These are phyloP conservation scores for Alternaria sp. DNA, from an alignment of 2,329 filamentous ascomycete species.

Conservation along the genomic window DNA sequence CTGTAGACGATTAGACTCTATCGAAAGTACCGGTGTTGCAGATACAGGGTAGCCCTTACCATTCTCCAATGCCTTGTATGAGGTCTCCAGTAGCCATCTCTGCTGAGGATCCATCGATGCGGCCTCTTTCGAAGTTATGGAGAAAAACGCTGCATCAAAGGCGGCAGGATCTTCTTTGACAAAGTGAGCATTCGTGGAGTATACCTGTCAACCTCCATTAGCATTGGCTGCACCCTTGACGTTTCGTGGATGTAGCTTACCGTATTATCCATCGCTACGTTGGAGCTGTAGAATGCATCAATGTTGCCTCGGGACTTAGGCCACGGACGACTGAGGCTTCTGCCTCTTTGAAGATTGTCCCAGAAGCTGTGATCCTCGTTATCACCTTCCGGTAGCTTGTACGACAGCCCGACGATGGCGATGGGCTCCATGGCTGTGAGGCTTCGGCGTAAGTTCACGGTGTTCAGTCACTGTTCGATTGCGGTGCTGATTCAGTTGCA, in stretches of 20 bases:
- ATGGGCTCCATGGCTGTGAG: not conserved
- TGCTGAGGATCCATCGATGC: not conserved
- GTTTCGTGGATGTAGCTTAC: not conserved
- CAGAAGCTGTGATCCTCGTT: not conserved
- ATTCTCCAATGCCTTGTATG: not conserved
- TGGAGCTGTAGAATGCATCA: not conserved
- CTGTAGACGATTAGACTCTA: not conserved
- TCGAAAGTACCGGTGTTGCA: not conserved
- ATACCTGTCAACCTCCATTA: not conserved
- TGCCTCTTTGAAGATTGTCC: not conserved
- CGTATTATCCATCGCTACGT: not conserved
- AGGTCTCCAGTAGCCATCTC: not conserved
- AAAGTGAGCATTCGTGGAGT: not conserved
- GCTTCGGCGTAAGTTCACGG: not conserved
- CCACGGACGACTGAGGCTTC: not conserved
- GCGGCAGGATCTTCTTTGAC: not conserved
- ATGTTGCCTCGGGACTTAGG: not conserved
- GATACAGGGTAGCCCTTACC: not conserved
- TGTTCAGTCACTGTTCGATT: not conserved
- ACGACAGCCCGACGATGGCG: not conserved
- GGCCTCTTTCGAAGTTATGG: not conserved
- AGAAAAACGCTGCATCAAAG: conserved; percentile 1
- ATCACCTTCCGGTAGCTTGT: not conserved
- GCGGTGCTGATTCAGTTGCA: not conserved
- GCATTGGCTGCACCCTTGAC: not conserved